Base-by-base conservation (phyloP, 1,139 yeast genomes). In the Pichia sp. region DNA sequence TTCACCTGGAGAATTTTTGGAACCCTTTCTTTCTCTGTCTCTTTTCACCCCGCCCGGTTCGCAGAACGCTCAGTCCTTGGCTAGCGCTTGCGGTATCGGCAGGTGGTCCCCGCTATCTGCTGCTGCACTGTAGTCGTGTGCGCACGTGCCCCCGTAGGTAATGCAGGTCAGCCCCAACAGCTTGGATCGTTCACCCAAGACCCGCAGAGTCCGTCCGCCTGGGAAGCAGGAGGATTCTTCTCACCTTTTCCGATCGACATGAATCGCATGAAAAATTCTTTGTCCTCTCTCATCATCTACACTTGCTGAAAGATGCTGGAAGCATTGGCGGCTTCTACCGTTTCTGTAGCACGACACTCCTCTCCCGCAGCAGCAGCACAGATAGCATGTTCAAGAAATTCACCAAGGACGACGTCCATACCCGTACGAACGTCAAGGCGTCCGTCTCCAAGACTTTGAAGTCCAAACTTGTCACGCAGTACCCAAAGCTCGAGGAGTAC, bases 371-470 rank as follows among this genome's bases (percentile, higher is more conserved):
- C 23, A 41, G 10, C 10, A 16, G 16, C 41, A 13, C 26, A 45
- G 30, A 16, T 8, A 46, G 36, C 23, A 80, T 81, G 84, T 80
- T 81, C 63, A 78, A 74, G 69, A 89, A 90, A 70, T 90, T 90
- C 73, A 79, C 90, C 36, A 85, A 82, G 64, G 97, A 90, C 52
- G 97, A 90, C 67, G 80, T 90, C 52, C 96, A 90, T 66, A 86
- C 97, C 11, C 85, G 95, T 61, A 85, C 97, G 13, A 92, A 90
- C 68, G 86, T 90, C 70, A 93, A 93, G 72, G 89, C 97, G 1
- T 90, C 97, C 0, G 93, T 87, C 11, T 97, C 90, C 68, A 81
- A 97, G 70, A 87, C 88, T 8, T 77, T 92, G 62, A 88, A 88
- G 69, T 64, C 86, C 41, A 87, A 84, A 64, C 77, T 92, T 53